Conservation (phyloP, 179 eudicot species). For the Gypsophila paniculata region DNA sequence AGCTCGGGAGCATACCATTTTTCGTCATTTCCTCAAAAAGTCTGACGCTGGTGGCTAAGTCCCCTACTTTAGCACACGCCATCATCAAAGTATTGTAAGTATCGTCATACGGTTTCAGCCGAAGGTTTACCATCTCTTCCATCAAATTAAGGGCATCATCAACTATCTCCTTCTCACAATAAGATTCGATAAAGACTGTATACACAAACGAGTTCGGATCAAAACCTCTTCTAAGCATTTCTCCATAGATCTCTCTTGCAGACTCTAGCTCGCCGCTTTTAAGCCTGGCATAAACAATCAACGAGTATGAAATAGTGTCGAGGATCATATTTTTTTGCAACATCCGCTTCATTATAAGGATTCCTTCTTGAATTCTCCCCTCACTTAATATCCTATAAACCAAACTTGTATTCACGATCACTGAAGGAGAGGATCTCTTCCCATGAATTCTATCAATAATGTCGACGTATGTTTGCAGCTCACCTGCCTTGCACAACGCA, state of each 20-base stretch:
- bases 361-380: slow-evolving; percentile 55
- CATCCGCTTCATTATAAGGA: slow-evolving; percentile 57
- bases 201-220: slow-evolving; percentile 60
- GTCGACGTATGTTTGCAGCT: slow-evolving; percentile 50
- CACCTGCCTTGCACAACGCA: slow-evolving; percentile 77
- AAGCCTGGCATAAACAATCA: slow-evolving; percentile 59
- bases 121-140: slow-evolving; percentile 50
- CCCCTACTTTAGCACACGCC: slow-evolving; percentile 45
- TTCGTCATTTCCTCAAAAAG: slow-evolving; percentile 52
- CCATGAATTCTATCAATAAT: slow-evolving; percentile 62
- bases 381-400: slow-evolving; percentile 58
- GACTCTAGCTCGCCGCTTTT: slow-evolving; percentile 45
- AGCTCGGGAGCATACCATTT: slow-evolving; percentile 54
- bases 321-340: slow-evolving; percentile 62
- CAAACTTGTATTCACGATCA: slow-evolving; percentile 65
- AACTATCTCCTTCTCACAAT: slow-evolving; percentile 54
- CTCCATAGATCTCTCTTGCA: slow-evolving; percentile 58
- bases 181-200: slow-evolving; percentile 49
- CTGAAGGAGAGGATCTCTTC: slow-evolving; percentile 56
- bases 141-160: slow-evolving; percentile 50
- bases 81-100: slow-evolving; percentile 53
- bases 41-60: slow-evolving; percentile 37
- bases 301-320: slow-evolving; percentile 61
- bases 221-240: slow-evolving; percentile 77
- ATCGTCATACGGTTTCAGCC: slow-evolving; percentile 58